phyloP scores from a whole-genome alignment of 371 early-diverging fungal species.

The Mucor irregularis region DNA sequence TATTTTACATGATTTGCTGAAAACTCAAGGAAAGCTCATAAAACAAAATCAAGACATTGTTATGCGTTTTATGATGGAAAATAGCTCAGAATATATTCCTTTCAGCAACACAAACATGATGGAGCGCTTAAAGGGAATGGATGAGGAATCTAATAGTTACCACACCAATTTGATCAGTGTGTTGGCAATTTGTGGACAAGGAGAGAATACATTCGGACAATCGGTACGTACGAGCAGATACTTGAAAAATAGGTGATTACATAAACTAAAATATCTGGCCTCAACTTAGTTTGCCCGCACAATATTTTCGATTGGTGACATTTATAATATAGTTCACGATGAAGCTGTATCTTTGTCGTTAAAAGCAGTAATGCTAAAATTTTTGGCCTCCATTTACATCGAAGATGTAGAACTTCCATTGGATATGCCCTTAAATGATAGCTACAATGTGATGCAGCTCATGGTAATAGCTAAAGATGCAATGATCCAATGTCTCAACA shows the following conservation, averaged over 20 bases:
- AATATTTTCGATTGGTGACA: conserved; percentile 30
- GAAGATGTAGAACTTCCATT: conserved; percentile 33
- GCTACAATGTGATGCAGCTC: conserved; percentile 13
- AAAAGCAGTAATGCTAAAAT: conserved; percentile 28
- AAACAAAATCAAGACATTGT: conserved; percentile 48
- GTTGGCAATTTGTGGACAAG: conserved; percentile 51
- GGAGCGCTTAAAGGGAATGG: conserved; percentile 13
- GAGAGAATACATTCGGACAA: conserved; percentile 53
- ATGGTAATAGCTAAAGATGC: conserved; percentile 18
- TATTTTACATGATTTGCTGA: conserved; percentile 40
- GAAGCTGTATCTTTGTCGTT: conserved; percentile 6
- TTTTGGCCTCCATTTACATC: conserved; percentile 39
- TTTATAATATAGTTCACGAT: conserved; percentile 20
- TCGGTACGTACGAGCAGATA: too few species aligned
- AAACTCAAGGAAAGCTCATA: conserved; percentile 46
- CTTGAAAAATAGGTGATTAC: too few species aligned
- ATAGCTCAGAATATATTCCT: conserved; percentile 39
- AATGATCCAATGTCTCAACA: conserved; percentile 9
- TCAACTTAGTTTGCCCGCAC: conserved; percentile 33
- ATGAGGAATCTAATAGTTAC: conserved; percentile 31
- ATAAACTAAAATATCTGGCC: background rate
- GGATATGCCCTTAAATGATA: conserved; percentile 22
- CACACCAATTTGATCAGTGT: conserved; percentile 41
- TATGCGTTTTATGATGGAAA: conserved; percentile 46
- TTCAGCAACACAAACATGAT: conserved; percentile 17